Conservation (phyloP, 768 basidiomycete genomes). For the Strobilomyces confusus region DNA sequence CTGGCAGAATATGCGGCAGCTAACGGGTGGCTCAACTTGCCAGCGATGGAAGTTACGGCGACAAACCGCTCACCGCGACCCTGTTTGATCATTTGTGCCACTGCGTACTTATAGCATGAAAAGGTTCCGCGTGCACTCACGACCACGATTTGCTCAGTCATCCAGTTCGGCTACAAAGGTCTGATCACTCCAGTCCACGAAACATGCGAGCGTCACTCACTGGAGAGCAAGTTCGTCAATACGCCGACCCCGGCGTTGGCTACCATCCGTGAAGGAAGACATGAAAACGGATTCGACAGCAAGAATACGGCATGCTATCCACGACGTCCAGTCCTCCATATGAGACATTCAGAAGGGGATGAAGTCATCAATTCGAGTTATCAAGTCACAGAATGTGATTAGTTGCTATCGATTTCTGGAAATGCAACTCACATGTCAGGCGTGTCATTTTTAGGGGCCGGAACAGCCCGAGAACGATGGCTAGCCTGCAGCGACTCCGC, state of each 20-base stretch:
- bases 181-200: neutral
- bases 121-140: conserved; percentile 57
- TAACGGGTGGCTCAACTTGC: conserved; percentile 6
- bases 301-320: conserved; percentile 9
- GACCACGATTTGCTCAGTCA: conserved; percentile 39
- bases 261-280: conserved; percentile 19
- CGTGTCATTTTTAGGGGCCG: too few species aligned
- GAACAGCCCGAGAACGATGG: too few species aligned
- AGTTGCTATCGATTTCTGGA: too few species aligned
- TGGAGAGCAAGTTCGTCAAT: neutral
- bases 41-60: conserved; percentile 30
- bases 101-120: conserved; percentile 63
- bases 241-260: conserved; percentile 22
- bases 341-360: too few species aligned
- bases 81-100: conserved; percentile 54
- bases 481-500: too few species aligned
- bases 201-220: neutral
- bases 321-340: conserved; percentile 47
- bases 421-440: too few species aligned
- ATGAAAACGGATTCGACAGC: neutral
- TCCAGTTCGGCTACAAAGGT: conserved; percentile 29
- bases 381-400: too few species aligned
- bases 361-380: too few species aligned
- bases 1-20: conserved; percentile 30
- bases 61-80: conserved; percentile 53